phyloP scores from a whole-genome alignment of 176 grass and related monocot species.

The Leersia perrieri region DNA sequence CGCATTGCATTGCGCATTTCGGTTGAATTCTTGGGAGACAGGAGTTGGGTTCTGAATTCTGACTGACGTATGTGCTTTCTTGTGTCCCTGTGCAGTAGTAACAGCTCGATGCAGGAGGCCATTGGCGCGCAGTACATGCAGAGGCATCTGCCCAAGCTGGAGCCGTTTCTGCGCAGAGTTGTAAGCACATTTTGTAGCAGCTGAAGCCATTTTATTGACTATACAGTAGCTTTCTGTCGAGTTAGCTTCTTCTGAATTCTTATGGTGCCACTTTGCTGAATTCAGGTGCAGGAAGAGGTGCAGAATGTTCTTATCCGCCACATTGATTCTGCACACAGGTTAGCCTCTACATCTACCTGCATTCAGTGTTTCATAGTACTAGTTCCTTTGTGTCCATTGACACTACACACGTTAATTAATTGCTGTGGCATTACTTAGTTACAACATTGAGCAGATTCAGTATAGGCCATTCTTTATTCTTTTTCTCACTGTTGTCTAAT shows the following conservation, averaged over 20 bases:
- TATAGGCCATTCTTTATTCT: not conserved
- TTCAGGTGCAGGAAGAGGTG: slow-evolving; percentile 91
- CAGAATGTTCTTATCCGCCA: slow-evolving; percentile 71
- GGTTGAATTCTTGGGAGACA: not conserved
- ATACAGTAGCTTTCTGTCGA: not conserved
- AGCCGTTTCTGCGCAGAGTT: slow-evolving; percentile 80
- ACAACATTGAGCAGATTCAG: not conserved
- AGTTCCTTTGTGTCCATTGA: not conserved
- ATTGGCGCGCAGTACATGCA: slow-evolving; percentile 81
- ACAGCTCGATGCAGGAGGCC: slow-evolving; percentile 70
- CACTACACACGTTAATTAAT: not conserved
- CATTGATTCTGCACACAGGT: slow-evolving; percentile 53
- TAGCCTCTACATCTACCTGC: slow-evolving; percentile 7
- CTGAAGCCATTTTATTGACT: not conserved
- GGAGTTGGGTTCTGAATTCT: not conserved
- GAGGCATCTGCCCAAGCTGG: slow-evolving; percentile 70
- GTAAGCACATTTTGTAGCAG: slow-evolving; percentile 35
- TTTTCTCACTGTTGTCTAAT: not conserved
- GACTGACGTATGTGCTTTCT: not conserved
- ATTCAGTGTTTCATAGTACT: not conserved
- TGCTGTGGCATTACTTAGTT: not conserved
- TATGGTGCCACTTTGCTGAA: slow-evolving; percentile 6
- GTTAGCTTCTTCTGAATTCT: slow-evolving; percentile 1
- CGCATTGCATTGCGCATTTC: not conserved
- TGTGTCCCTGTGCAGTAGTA: not conserved